Evolutionary conservation across 805 yeast species (phyloP).

Genomic region (Cyberlindnera japonica): DNA sequence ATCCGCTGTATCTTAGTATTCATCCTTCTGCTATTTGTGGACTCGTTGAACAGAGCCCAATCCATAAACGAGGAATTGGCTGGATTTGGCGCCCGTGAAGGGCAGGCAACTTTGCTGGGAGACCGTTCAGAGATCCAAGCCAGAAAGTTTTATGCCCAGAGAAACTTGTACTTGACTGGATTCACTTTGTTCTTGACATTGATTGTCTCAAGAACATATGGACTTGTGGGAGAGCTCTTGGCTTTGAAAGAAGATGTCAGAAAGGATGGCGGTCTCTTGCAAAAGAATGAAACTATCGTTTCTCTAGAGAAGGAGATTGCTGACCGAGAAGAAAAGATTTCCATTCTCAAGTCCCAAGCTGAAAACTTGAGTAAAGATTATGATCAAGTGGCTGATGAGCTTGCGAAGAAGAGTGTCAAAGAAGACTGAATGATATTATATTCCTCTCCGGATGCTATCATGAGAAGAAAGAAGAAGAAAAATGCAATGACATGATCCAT

Average conservation of each 20-base stretch:
- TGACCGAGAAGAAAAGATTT: conserved; percentile 62
- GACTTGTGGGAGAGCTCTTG: conserved; percentile 70
- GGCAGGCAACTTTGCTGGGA: conserved; percentile 32
- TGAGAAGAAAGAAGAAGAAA: no score
- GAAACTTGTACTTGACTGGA: conserved; percentile 95
- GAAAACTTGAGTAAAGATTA: conserved; percentile 61
- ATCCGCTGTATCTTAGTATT: conserved; percentile 81
- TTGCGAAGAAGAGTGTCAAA: conserved; percentile 7
- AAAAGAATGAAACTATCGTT: conserved; percentile 22
- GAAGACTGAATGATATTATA: not conserved
- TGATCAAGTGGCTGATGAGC: conserved; percentile 33
- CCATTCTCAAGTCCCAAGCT: conserved; percentile 70
- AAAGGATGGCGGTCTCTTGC: conserved; percentile 30
- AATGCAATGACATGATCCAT: no score
- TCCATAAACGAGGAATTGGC: conserved; percentile 62
- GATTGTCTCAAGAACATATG: conserved; percentile 79
- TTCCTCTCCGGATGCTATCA: no score
- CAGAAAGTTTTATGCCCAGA: conserved; percentile 89
- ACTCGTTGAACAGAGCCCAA: conserved; percentile 80
- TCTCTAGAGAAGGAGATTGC: conserved; percentile 19
- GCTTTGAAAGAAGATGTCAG: conserved; percentile 58
- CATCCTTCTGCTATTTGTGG: conserved; percentile 78
- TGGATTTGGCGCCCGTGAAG: conserved; percentile 26
- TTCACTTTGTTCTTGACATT: conserved; percentile 88
- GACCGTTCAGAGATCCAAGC: conserved; percentile 86